A percentile compares a stretch with the other conserved stretches of the same genome.
These are phyloP conservation scores for Auriscalpium vulgare DNA, from an alignment of 768 basidiomycete species.

Conservation along the genomic window DNA sequence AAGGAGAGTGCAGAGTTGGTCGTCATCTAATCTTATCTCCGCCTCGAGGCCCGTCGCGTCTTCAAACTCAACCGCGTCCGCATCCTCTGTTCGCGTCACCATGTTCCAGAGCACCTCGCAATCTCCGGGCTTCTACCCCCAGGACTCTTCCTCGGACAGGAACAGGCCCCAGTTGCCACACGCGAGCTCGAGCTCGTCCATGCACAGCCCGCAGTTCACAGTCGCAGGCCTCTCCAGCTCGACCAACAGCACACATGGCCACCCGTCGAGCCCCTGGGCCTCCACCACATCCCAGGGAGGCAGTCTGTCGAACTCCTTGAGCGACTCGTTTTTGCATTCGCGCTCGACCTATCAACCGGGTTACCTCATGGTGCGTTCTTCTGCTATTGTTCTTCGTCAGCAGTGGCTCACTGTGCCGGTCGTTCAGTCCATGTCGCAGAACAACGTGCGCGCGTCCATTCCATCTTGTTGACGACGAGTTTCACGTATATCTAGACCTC, in stretches of 20 bases:
- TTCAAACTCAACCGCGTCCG: neutral
- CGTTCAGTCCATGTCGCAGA: conserved; percentile 53
- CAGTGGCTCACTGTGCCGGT: neutral
- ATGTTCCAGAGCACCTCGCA: neutral
- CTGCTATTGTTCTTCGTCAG: neutral
- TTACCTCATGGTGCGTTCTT: conserved; percentile 60
- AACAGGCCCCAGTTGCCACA: conserved; percentile 1
- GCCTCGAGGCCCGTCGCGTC: neutral
- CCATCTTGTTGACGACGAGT: neutral
- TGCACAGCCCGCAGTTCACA: conserved; percentile 32
- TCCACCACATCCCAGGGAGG: conserved; percentile 32
- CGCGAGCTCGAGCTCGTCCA: conserved; percentile 20
- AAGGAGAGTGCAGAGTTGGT: too few species aligned
- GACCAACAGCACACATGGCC: conserved; percentile 33
- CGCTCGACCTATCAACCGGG: conserved; percentile 75
- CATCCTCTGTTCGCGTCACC: neutral
- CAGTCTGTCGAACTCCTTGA: conserved; percentile 43
- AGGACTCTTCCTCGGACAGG: conserved; percentile 3
- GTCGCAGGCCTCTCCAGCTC: conserved; percentile 57
- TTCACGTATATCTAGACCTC: conserved; percentile 17
- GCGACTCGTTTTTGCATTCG: conserved; percentile 64
- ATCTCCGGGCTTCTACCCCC: conserved; percentile 6
- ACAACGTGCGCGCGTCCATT: conserved; percentile 33
- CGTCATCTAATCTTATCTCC: neutral
- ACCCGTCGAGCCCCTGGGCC: conserved; percentile 46